Conservation (phyloP, 1,284 basidiomycete genomes). For the Meripilus lineatus region DNA sequence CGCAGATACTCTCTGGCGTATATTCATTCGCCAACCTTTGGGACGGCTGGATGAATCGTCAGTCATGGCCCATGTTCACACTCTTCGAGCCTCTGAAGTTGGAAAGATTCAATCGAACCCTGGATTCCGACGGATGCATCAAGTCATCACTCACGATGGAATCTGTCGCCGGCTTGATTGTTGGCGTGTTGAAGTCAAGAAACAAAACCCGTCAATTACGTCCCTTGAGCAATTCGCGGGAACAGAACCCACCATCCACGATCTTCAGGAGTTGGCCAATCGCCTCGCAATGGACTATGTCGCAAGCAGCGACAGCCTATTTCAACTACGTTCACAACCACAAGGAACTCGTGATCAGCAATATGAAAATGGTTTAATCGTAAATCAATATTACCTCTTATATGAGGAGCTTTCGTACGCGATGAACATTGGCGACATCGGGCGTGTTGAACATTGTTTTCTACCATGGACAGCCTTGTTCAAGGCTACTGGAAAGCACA, state of each 20-base stretch:
- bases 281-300: conserved; percentile 16
- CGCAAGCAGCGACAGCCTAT: conserved; percentile 9
- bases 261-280: conserved; percentile 16
- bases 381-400: conserved; percentile 24
- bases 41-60: conserved; percentile 6
- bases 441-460: conserved; percentile 24
- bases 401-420: conserved; percentile 26
- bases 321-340: not conserved
- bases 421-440: conserved; percentile 28
- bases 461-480: conserved; percentile 26
- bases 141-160: conserved; percentile 27
- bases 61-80: conserved; percentile 9
- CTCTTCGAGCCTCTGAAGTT: conserved; percentile 25
- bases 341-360: conserved; percentile 21
- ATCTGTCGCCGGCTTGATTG: conserved; percentile 20
- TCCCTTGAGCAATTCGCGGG: conserved; percentile 19
- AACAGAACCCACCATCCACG: conserved; percentile 17
- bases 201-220: not conserved
- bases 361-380: conserved; percentile 24
- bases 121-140: conserved; percentile 31
- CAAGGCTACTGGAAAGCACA: conserved; percentile 22
- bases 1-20: conserved; percentile 25
- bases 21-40: conserved; percentile 10
- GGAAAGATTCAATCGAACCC: conserved; percentile 24
- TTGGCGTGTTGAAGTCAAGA: conserved; percentile 14